Evolutionary conservation across 306 rosid genomes (phyloP), one percentile per base, ranked within the genome.

Genomic region (Styphnolobium japonicum): DNA sequence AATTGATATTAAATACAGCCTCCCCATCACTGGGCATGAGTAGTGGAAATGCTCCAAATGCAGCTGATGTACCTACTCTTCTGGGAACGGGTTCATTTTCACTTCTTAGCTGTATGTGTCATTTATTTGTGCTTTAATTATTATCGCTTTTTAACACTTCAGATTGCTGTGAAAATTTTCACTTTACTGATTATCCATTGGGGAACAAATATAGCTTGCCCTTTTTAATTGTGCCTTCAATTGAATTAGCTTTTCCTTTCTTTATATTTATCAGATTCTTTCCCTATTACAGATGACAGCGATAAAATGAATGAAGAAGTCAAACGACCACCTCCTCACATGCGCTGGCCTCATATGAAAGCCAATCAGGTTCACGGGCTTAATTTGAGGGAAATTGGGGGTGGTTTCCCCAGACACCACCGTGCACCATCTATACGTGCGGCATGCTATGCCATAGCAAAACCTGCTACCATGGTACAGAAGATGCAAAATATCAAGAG

Each of bases 291-390:
- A 96, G 99, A 74, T 88, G 92, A 91, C 58, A 84, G 64, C 82
- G 90, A 87, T 73, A 86, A 91, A 77, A 82, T 74, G 67, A 75
- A 62, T 78, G 74, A 82, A 57, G 85, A 85, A 75, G 83, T 81
- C 46, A 89, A 82, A 73, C 77, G 61, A 7, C 97, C 96, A 55
- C 89, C 94, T 72, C 36, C 94, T 75, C 79, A 91, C 76, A 85
- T 96, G 94, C 99, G 96, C 51, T 96, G 99, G 99, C 99, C 99
- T 88, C 99, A 96, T 83, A 87, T 91, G 87, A 93, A 90, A 89
- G 98, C 98, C 65, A 93, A 96, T 88, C 98, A 93, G 81, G 93
- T 96, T 82, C 98, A 87, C 67, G 99, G 98, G 75, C 84, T 96
- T 63, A 60, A 85, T 85, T 91, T 96, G 83, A 93, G 99, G 85